Conservation (phyloP, 2,329 filamentous ascomycete species). For the Apiospora arundinis region DNA sequence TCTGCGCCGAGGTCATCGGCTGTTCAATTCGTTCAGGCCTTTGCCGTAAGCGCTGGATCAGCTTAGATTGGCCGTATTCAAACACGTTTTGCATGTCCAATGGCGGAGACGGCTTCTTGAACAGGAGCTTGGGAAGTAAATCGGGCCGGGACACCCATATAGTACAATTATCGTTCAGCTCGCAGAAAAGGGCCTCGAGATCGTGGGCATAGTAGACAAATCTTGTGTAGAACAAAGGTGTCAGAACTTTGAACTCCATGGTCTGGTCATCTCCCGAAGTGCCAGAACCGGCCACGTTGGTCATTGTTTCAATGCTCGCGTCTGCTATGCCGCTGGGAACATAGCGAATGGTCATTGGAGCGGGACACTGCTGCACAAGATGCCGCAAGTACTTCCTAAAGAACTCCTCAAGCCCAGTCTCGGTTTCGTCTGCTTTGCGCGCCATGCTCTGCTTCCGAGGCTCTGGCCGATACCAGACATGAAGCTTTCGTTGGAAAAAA, state of each 20-base stretch:
- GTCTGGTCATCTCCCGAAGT: slow-evolving; percentile 38
- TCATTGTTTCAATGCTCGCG: slow-evolving; percentile 45
- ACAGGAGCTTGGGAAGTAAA: slow-evolving; percentile 53
- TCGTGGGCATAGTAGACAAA: slow-evolving; percentile 69
- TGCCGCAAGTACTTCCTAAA: slow-evolving; percentile 57
- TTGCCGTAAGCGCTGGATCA: slow-evolving; percentile 51
- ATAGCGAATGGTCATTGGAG: slow-evolving; percentile 59
- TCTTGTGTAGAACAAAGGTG: slow-evolving; percentile 70
- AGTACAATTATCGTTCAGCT: slow-evolving; percentile 64
- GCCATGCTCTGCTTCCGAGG: slow-evolving; percentile 62
- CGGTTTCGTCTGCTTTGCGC: slow-evolving; percentile 56
- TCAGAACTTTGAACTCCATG: slow-evolving; percentile 64
- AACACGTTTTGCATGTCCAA: slow-evolving; percentile 42
- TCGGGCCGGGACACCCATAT: slow-evolving; percentile 62
- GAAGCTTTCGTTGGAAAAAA: slow-evolving; percentile 61
- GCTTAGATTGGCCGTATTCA: slow-evolving; percentile 50
- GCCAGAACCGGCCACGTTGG: slow-evolving; percentile 38
- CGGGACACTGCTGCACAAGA: slow-evolving; percentile 54
- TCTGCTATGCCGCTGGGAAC: slow-evolving; percentile 55
- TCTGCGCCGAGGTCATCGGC: slow-evolving; percentile 48
- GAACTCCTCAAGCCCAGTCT: slow-evolving; percentile 52
- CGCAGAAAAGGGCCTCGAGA: slow-evolving; percentile 66
- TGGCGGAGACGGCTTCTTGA: slow-evolving; percentile 46
- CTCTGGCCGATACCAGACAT: slow-evolving; percentile 71
- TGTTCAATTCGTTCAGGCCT: slow-evolving; percentile 49